These are phyloP conservation scores for Gaeumannomyces sp. DNA, from an alignment of 2,329 filamentous ascomycete genomes.

Conservation along the genomic window DNA sequence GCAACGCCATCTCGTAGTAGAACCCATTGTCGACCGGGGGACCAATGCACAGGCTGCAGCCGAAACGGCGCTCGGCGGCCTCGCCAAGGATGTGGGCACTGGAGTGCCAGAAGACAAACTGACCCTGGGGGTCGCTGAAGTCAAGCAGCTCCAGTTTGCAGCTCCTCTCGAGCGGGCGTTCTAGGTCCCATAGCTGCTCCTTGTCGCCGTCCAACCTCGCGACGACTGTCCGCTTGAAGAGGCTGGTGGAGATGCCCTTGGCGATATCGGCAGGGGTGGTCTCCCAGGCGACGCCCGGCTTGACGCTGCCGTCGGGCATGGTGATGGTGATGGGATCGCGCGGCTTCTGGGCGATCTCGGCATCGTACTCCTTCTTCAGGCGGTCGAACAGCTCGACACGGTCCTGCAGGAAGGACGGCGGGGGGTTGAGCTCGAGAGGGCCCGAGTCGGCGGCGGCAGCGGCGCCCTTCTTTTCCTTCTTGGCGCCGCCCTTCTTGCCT, in stretches of 20 bases:
- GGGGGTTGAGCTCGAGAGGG: slow-evolving; percentile 42
- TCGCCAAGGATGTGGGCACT: slow-evolving; percentile 95
- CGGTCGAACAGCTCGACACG: slow-evolving; percentile 83
- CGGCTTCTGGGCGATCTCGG: slow-evolving; percentile 64
- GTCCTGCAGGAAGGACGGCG: slow-evolving; percentile 65
- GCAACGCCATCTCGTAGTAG: slow-evolving; percentile 93
- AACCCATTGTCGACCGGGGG: slow-evolving; percentile 88
- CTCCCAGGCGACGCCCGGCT: slow-evolving; percentile 78
- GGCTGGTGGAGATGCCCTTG: slow-evolving; percentile 74
- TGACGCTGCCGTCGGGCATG: slow-evolving; percentile 64
- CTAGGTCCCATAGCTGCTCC: slow-evolving; percentile 81
- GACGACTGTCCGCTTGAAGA: slow-evolving; percentile 81
- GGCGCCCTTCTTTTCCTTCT: slow-evolving; percentile 45
- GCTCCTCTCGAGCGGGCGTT: slow-evolving; percentile 80
- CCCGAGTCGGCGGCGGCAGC: slow-evolving; percentile 30
- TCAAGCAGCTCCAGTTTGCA: slow-evolving; percentile 79
- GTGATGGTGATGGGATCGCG: slow-evolving; percentile 70
- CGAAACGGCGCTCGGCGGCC: slow-evolving; percentile 82
- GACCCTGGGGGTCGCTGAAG: slow-evolving; percentile 68
- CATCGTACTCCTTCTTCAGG: slow-evolving; percentile 77
- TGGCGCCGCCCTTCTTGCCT: slow-evolving; percentile 32
- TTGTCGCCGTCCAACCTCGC: slow-evolving; percentile 70
- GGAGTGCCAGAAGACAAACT: slow-evolving; percentile 97
- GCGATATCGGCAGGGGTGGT: slow-evolving; percentile 78
- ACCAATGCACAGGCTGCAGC: slow-evolving; percentile 88